Base-by-base conservation (phyloP, 129 eudicot genomes). In the Saussurea involucrata region DNA sequence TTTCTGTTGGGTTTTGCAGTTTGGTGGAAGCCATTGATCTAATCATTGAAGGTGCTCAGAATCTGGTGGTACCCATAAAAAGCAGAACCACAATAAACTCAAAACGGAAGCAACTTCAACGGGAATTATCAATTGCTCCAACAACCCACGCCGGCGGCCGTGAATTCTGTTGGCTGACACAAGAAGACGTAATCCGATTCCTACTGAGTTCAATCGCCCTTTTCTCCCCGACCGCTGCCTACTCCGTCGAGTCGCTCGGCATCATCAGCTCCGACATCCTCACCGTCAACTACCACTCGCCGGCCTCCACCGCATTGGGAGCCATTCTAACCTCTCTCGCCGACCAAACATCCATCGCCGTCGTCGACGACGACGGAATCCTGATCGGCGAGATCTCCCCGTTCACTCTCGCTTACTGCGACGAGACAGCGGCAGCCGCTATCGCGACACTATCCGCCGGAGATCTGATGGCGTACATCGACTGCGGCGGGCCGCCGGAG, bases 381-480 rank as follows among this genome's bases (percentile, higher is more conserved):
- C 24, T 94, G 49, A 78, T 94, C 0, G 97, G 97, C 0, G 98
- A 94, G 60, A 91, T 94, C 24, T 94, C 98, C 0, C 96, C 98
- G 9, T 79, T 80, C 76, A 80, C 93, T 3, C 91, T 94, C 21
- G 80, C 86, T 4, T 85, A 82, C 53, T 84, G 89, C 28, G 96
- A 91, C 67, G 97, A 93, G 73, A 82, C 87, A 0, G 86, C 81
- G 0, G 86, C 91, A 0, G 91, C 93, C 2, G 98, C 98, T 0
- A 77, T 93, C 69, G n/a, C 80, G 37, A 91, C 98, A 8, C 85
- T 93, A 29, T 86, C 98, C 0, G 83, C 92, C 0, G 93, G 97
- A 0, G 98, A 94, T 58, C 87, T 94, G 24, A 87, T 94, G 96
- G 86, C 93, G 20, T 94, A 86, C 78, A 87, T 91, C 0, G 98